phyloP scores from a whole-genome alignment of 2,329 filamentous ascomycete genomes.

The Nannizziopsis arthrosporioides region DNA sequence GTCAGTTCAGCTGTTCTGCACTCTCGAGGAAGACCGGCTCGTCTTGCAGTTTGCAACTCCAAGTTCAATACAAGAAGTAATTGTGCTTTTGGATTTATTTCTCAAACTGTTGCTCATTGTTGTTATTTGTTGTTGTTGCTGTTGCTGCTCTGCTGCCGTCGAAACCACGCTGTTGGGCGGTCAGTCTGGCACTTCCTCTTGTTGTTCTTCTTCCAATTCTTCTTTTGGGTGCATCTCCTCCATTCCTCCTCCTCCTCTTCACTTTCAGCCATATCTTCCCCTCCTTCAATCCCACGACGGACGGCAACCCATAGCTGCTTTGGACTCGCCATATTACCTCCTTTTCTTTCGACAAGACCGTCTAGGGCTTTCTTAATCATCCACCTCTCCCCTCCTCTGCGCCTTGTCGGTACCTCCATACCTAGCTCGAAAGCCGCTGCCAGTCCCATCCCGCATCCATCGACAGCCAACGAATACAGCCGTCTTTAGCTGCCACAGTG shows the following conservation, averaged over 20 bases:
- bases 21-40: no score
- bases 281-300: neutral
- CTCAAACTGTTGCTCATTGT: neutral
- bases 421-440: neutral
- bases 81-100: neutral
- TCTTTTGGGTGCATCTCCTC: neutral
- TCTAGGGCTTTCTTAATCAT: neutral
- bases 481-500: no score
- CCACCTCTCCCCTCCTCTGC: neutral
- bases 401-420: neutral
- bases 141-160: neutral
- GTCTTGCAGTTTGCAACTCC: no score
- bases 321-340: neutral
- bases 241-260: neutral
- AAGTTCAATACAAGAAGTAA: neutral
- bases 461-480: no score
- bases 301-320: neutral
- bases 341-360: slow-evolving; percentile 6
- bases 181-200: neutral
- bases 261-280: slow-evolving; percentile 3
- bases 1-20: no score
- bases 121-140: neutral
- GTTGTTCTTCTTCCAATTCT: slow-evolving; percentile 1
- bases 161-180: no score
- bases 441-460: neutral